Evolutionary conservation across 768 basidiomycete genomes (phyloP), one percentile per base, ranked within the genome.

Genomic region (Serendipita sp.): DNA sequence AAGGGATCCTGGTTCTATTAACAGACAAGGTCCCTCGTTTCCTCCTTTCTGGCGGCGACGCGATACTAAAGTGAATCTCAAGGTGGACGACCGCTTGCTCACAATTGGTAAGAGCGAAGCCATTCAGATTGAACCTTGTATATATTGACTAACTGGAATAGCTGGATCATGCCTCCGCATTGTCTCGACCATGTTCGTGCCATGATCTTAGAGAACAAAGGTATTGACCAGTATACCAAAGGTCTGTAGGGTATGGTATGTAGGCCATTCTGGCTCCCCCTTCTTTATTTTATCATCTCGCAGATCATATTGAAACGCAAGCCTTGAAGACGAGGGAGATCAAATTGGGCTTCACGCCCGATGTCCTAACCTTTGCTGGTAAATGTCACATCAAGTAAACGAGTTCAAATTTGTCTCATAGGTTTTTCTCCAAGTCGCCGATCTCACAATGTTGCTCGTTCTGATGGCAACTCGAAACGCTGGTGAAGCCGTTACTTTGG

Each of bases 391-490:
- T 38, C 24, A 41, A 38, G 3, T 42, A 16, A 22, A 4, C n/a
- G 5, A 43, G 3, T 13, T 31, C 11, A 17, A 56, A 20, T 43
- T 17, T 24, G 16, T 20, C 26, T 17, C 48, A 41, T n/a, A 38
- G 14, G 14, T 14, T 38, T 5, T 14, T 44, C 65, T 2, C 61
- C n/a, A 61, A 92, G 94, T 96, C 22, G 94, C 96, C 17, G 96
- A 99, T 71, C 71, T 90, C 7, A 81, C 84, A 0, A 79, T 95
- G 42, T 91, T 97, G 89, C 81, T 99, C 13, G 85, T 84, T 0
- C 78, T 99, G 28, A 97, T 97, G 93, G 93, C 94, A 0, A 80
- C 85, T 60, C 80, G 96, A n/a, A 85, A 89, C 60, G 86, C 77
- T 3, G 83, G 83, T 2, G 77, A 82, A 65, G 81, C 81, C 1